Evolutionary conservation across 2,329 filamentous ascomycete genomes (phyloP).

Genomic region (Cladophialophora yegresii): DNA sequence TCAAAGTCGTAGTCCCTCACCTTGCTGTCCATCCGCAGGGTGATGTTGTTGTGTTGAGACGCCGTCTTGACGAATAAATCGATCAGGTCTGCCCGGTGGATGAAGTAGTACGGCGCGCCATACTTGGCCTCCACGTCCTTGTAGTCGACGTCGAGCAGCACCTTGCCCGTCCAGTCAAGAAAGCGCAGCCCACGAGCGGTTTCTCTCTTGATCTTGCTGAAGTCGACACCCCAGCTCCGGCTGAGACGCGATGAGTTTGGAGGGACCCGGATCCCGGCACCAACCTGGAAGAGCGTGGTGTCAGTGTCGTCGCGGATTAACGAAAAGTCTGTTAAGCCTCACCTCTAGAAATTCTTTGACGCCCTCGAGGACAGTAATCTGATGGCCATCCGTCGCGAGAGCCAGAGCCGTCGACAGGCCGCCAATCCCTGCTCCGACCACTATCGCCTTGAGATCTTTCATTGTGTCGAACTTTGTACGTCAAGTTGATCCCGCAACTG

Average conservation of each 20-base stretch:
- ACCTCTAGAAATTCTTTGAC: conserved; percentile 36
- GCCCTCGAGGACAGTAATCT: conserved; percentile 38
- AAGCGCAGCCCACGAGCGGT: conserved; percentile 39
- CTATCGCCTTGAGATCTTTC: conserved; percentile 27
- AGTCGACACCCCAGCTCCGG: conserved; percentile 29
- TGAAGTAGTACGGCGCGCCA: conserved; percentile 40
- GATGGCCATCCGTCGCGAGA: conserved; percentile 36
- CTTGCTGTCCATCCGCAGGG: conserved; percentile 32
- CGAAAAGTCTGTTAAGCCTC: neutral
- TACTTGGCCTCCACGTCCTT: conserved; percentile 35
- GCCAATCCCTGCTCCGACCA: conserved; percentile 35
- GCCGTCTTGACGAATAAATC: conserved; percentile 31
- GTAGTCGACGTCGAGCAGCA: conserved; percentile 37
- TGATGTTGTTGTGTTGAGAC: conserved; percentile 28
- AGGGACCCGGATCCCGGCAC: conserved; percentile 37
- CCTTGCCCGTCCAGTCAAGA: conserved; percentile 39
- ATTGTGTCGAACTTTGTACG: neutral
- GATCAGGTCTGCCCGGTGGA: conserved; percentile 41
- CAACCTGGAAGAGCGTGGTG: conserved; percentile 26
- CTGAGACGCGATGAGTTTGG: conserved; percentile 36
- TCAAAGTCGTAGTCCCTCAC: conserved; percentile 38
- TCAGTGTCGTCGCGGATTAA: neutral
- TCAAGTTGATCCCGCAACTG: neutral
- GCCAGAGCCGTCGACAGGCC: conserved; percentile 34
- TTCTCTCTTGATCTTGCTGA: conserved; percentile 35